Evolutionary conservation across 257 asterid genomes (phyloP).

Genomic region (Nicotiana knightiana): DNA sequence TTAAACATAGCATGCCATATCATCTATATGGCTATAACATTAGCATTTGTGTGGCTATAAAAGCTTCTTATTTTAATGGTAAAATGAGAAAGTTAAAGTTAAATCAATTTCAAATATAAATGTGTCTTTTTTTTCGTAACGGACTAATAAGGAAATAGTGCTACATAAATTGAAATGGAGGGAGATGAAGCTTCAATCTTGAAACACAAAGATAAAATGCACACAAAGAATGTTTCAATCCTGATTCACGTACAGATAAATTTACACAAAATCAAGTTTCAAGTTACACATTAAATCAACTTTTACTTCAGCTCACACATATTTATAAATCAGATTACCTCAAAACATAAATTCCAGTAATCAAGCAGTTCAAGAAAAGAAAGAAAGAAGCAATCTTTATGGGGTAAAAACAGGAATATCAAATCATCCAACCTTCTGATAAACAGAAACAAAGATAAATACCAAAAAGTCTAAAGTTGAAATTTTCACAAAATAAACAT

Average conservation of each 20-base stretch:
- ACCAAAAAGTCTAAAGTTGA: not conserved
- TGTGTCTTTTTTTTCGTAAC: too few relatives aligned
- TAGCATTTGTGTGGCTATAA: too few relatives aligned
- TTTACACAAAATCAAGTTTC: not conserved
- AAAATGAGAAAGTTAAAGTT: too few relatives aligned
- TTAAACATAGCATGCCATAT: too few relatives aligned
- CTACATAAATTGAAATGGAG: too few relatives aligned
- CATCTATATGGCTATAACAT: too few relatives aligned
- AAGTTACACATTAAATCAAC: not conserved
- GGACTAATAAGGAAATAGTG: too few relatives aligned
- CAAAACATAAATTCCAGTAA: not conserved
- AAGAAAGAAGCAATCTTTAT: not conserved
- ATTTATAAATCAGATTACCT: not conserved
- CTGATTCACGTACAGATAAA: not conserved
- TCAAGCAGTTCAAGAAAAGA: not conserved
- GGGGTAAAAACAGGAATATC: not conserved
- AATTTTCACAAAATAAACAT: not conserved
- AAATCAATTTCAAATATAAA: too few relatives aligned
- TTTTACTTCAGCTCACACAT: not conserved
- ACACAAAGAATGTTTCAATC: not conserved
- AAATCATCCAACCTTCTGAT: not conserved
- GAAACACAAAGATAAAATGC: not conserved
- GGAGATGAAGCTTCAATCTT: not conserved
- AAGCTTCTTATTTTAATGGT: too few relatives aligned
- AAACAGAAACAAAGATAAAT: not conserved